phyloP scores from a whole-genome alignment of 2,329 filamentous ascomycete species.

The Trichoderma afroharzianum region DNA sequence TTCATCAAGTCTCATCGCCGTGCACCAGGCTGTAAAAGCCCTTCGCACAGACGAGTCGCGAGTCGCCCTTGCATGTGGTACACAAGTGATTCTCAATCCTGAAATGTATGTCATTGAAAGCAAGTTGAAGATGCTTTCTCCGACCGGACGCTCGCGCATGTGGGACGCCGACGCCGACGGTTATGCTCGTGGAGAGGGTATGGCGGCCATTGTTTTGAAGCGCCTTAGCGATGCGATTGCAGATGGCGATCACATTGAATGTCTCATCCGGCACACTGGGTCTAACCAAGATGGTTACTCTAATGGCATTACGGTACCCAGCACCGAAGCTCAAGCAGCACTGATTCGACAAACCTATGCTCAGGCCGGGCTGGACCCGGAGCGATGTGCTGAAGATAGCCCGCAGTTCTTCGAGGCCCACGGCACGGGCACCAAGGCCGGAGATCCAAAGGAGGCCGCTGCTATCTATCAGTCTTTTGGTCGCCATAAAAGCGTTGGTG shows the following conservation, averaged over 20 bases:
- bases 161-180: background rate
- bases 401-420: too few species aligned
- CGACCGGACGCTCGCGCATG: background rate
- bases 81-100: constrained; percentile 56
- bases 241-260: constrained; percentile 10
- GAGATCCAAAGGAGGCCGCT: too few species aligned
- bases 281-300: constrained; percentile 3
- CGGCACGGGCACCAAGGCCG: too few species aligned
- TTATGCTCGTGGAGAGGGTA: background rate
- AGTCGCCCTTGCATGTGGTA: constrained; percentile 34
- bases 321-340: too few species aligned
- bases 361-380: too few species aligned
- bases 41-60: constrained; percentile 23
- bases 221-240: background rate
- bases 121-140: constrained; percentile 11
- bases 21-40: constrained; percentile 38
- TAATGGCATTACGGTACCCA: constrained; percentile 1
- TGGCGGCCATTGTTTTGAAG: constrained; percentile 7
- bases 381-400: too few species aligned
- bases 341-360: too few species aligned
- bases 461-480: too few species aligned
- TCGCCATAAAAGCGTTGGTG: too few species aligned
- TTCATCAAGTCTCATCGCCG: constrained; percentile 44
- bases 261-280: background rate
- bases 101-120: background rate